Base-by-base conservation (phyloP, 352 stramenopile species). In the Pythium angustatum region DNA sequence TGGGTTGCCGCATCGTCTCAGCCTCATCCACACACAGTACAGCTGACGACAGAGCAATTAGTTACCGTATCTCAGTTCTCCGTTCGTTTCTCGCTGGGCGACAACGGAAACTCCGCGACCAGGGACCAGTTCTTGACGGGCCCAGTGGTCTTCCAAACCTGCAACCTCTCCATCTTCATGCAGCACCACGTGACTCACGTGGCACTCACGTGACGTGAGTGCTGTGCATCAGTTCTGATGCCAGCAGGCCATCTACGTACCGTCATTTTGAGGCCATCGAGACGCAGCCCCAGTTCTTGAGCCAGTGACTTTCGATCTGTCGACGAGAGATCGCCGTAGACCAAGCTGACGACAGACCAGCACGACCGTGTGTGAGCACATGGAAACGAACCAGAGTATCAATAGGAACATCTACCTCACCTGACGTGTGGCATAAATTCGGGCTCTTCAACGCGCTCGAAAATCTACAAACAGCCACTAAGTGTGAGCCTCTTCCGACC, bases 381-480 rank as follows among this genome's bases (percentile, higher is more conserved):
- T 27, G 33, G 33, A 38, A 24, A 9, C 19, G 19, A 47, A 3
- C 19, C 3, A 2, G 24, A 28, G 7, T 44, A 44, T 19, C 11
- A 5, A 47, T 26, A 7, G 19, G 17, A 45, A 7, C 38, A 45
- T 14, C 40, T 21, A 33, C 58, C 76, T 40, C 41, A 87, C 81
- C 81, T 90, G 56, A 86, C 59, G 44, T 90, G 81, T 0, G 81
- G 76, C 78, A 88, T 87, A 64, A 87, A 88, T 31, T 40, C 59
- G 9, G 68, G 68, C n/a, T 78, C 71, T 22, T 76, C 40, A n/a
- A 70, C 49, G 15, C 74, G 58, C 2, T 33, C 67, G 33, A 84
- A 90, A 21, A 83, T 61, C 81, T 85, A 26, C 33, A 27, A 34
- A 21, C 6, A 31, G 19, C 63, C n/a, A 19, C 54, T 27, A 5